Conservation (phyloP, 805 yeast genomes). For the Danielozyma ontarioensis region DNA sequence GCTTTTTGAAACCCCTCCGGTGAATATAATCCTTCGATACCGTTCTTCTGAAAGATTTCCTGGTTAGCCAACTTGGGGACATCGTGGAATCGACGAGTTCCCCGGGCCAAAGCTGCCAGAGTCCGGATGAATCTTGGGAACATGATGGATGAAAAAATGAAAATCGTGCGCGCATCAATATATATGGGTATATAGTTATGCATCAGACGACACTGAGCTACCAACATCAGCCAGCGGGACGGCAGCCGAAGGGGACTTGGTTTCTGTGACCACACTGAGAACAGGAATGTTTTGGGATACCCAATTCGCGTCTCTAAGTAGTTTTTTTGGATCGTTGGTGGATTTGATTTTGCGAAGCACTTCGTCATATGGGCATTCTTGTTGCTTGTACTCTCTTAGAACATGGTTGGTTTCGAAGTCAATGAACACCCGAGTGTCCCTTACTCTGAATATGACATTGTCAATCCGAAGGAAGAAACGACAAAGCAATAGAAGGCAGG, state of each 20-base stretch:
- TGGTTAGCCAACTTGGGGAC: constrained; percentile 53
- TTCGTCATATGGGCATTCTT: constrained; percentile 34
- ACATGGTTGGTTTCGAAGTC: constrained; percentile 64
- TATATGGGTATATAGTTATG: too few species aligned
- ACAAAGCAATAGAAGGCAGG: constrained; percentile 65
- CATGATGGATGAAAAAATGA: neutral
- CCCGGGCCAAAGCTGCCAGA: neutral
- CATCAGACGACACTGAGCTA: too few species aligned
- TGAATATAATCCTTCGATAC: constrained; percentile 63
- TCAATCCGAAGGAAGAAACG: constrained; percentile 87
- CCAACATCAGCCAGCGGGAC: too few species aligned
- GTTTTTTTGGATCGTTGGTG: constrained; percentile 32
- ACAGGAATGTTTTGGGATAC: constrained; percentile 63
- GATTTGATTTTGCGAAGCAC: constrained; percentile 19
- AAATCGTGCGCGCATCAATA: too few species aligned
- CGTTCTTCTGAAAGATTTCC: constrained; percentile 34
- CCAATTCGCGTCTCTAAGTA: constrained; percentile 68
- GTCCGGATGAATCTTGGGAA: neutral
- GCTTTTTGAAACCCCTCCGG: constrained; percentile 63
- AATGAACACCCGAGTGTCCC: constrained; percentile 80
- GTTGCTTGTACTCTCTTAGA: constrained; percentile 72
- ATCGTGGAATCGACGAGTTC: constrained; percentile 39
- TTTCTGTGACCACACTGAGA: too few species aligned
- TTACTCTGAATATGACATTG: constrained; percentile 74
- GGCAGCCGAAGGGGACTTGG: too few species aligned